Evolutionary conservation across 192 early-diverging fungal genomes (phyloP).

Genomic region (Powellomyces hirtus): DNA sequence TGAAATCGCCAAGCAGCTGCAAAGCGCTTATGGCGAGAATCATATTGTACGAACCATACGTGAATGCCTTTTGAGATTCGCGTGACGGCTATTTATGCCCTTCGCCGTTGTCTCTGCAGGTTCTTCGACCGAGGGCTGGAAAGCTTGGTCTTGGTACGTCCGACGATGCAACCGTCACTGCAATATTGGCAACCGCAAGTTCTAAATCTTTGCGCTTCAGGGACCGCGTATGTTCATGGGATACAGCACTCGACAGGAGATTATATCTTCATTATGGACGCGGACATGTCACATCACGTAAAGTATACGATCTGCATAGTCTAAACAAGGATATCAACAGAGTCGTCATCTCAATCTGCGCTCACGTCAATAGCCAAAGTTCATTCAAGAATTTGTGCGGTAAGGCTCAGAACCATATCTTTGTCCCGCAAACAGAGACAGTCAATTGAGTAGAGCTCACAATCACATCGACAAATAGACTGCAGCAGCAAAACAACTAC

Average conservation of each 20-base stretch:
- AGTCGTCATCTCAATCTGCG: background rate
- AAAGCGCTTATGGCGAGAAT: slow-evolving; percentile 80
- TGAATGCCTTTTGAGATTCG: no score
- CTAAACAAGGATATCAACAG: no score
- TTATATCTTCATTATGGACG: slow-evolving; percentile 97
- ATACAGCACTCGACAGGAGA: slow-evolving; percentile 91
- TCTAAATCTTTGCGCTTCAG: slow-evolving; percentile 19
- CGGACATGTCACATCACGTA: slow-evolving; percentile 98
- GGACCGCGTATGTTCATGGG: slow-evolving; percentile 94
- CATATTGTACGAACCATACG: slow-evolving; percentile 85
- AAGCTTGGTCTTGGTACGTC: slow-evolving; percentile 82
- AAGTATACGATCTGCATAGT: slow-evolving; percentile 4
- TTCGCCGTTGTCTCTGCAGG: no score
- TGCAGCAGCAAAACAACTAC: slow-evolving; percentile 78
- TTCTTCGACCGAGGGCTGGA: slow-evolving; percentile 88
- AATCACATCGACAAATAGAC: slow-evolving; percentile 25
- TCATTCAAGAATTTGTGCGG: slow-evolving; percentile 91
- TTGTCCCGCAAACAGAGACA: no score
- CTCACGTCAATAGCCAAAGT: slow-evolving; percentile 71
- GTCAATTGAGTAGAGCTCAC: no score
- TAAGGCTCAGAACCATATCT: slow-evolving; percentile 42
- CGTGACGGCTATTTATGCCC: no score
- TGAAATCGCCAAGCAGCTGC: slow-evolving; percentile 88
- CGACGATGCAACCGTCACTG: background rate
- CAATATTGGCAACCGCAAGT: background rate